These are phyloP conservation scores for Candida sp. DNA, from an alignment of 1,139 yeast species.

Conservation along the genomic window DNA sequence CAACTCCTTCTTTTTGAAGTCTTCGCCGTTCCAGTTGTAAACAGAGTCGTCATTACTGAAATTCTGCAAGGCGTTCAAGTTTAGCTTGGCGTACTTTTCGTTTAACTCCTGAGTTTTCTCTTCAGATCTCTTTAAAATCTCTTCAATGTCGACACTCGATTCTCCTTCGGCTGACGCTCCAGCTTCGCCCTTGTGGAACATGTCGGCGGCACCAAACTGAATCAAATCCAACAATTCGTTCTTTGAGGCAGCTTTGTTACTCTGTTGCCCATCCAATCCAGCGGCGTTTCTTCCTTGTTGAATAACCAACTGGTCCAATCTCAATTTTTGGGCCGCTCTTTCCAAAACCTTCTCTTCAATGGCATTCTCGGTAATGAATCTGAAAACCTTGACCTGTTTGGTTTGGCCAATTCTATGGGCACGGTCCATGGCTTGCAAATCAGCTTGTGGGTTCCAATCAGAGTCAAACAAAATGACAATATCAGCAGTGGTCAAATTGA, in stretches of 20 bases:
- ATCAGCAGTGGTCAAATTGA: slow-evolving; percentile 78
- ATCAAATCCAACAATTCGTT: slow-evolving; percentile 81
- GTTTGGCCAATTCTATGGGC: slow-evolving; percentile 90
- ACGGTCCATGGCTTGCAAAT: slow-evolving; percentile 87
- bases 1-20: slow-evolving; percentile 66
- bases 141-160: slow-evolving; percentile 57
- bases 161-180: slow-evolving; percentile 38
- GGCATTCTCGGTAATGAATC: slow-evolving; percentile 80
- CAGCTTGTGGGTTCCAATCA: slow-evolving; percentile 92
- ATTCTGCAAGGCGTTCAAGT: slow-evolving; percentile 78
- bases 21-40: slow-evolving; percentile 87
- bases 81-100: slow-evolving; percentile 65
- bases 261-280: slow-evolving; percentile 41
- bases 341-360: slow-evolving; percentile 83
- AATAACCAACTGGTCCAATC: slow-evolving; percentile 80
- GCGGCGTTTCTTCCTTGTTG: slow-evolving; percentile 66
- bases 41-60: slow-evolving; percentile 69
- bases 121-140: slow-evolving; percentile 64
- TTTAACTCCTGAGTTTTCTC: slow-evolving; percentile 65
- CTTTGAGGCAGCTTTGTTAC: slow-evolving; percentile 54
- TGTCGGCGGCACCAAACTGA: slow-evolving; percentile 77
- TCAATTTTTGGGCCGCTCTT: slow-evolving; percentile 77
- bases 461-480: slow-evolving; percentile 75
- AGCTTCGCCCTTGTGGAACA: slow-evolving; percentile 40
- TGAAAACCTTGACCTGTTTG: slow-evolving; percentile 76